These are phyloP conservation scores for Punica granatum DNA, from an alignment of 345 rosid genomes.

Conservation along the genomic window DNA sequence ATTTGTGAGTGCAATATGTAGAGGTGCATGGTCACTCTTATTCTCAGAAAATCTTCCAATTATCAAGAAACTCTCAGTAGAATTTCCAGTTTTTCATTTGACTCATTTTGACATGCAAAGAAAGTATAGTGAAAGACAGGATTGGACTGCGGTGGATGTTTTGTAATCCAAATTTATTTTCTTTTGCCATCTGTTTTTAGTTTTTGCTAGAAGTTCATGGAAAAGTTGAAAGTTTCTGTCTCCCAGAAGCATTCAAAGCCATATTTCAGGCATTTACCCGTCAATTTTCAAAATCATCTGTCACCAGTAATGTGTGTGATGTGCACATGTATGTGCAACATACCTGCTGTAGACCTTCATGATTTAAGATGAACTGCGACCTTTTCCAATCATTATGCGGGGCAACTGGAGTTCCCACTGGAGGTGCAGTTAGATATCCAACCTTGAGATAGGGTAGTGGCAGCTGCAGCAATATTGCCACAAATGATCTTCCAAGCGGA, in stretches of 20 bases:
- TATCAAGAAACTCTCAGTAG: no score
- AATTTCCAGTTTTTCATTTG: no score
- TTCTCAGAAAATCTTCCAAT: no score
- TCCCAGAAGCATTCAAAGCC: not conserved
- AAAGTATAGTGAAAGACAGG: no score
- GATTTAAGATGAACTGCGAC: conserved; percentile 66
- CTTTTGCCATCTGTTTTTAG: not conserved
- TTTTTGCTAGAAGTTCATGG: not conserved
- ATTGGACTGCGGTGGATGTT: not conserved
- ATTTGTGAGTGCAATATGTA: not conserved
- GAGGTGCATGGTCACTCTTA: not conserved
- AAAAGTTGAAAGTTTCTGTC: not conserved
- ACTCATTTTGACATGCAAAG: no score
- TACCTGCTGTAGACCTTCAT: conserved; percentile 90
- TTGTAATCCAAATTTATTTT: not conserved
- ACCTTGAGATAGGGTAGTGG: conserved; percentile 81
- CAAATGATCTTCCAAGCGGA: conserved; percentile 7
- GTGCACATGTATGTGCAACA: not conserved
- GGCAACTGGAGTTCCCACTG: conserved; percentile 62
- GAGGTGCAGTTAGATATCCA: conserved; percentile 80
- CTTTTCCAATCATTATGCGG: conserved; percentile 91
- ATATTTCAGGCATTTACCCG: not conserved
- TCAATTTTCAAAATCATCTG: not conserved
- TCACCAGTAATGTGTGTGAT: not conserved
- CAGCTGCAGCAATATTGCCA: conserved; percentile 39